phyloP scores from a whole-genome alignment of 331 rosid species.

The Saraca asoca region DNA sequence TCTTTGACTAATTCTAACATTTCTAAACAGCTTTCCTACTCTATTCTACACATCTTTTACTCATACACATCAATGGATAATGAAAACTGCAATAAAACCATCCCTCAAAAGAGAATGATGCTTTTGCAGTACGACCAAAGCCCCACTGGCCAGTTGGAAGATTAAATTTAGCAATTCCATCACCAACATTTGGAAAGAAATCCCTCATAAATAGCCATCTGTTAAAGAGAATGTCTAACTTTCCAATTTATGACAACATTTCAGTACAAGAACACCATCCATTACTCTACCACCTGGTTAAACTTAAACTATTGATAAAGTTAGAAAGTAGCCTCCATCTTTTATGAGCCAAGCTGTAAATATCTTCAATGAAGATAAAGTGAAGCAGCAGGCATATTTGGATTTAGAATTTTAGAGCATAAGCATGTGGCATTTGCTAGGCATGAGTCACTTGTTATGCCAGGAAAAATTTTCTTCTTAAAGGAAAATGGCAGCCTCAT shows the following conservation, averaged over 20 bases:
- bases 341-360: too few species aligned
- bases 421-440: background rate
- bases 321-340: too few species aligned
- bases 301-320: too few species aligned
- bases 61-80: background rate
- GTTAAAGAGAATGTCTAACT: background rate
- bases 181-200: background rate
- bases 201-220: background rate
- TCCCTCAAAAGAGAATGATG: background rate
- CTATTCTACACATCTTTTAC: background rate
- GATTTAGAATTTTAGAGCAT: background rate
- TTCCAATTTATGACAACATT: background rate
- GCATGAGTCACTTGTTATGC: background rate
- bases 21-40: background rate
- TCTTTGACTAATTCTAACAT: background rate
- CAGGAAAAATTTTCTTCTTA: background rate
- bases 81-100: background rate
- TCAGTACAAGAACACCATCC: background rate
- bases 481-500: slow-evolving; percentile 15
- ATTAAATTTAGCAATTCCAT: background rate
- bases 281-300: background rate
- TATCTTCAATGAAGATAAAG: too few species aligned
- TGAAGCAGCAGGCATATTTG: background rate
- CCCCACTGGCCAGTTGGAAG: too few species aligned
- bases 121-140: background rate